These are phyloP conservation scores for Hypomontagnella submonticulosa DNA, from an alignment of 495 filamentous ascomycete genomes.

Conservation along the genomic window DNA sequence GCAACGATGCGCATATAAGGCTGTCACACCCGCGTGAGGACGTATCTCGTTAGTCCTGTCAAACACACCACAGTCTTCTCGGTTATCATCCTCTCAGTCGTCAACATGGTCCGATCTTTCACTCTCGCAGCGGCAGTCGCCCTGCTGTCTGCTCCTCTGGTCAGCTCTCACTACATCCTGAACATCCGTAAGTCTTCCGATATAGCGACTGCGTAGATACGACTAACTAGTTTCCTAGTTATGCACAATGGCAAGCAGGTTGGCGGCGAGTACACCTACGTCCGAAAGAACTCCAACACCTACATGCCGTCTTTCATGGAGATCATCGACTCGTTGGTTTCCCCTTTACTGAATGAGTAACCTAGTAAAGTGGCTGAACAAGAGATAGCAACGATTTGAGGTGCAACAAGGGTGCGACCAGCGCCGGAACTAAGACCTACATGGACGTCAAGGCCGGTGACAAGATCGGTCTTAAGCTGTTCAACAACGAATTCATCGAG, in stretches of 20 bases:
- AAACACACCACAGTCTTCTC: conserved; percentile 6
- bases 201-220: conserved; percentile 31
- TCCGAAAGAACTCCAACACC: conserved; percentile 52
- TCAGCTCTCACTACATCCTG: conserved; percentile 55
- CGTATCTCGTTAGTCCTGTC: conserved; percentile 6
- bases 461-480: conserved; percentile 59
- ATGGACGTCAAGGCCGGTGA: conserved; percentile 57
- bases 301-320: conserved; percentile 56
- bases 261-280: conserved; percentile 55
- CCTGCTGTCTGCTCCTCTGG: conserved; percentile 42
- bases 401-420: conserved; percentile 59
- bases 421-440: conserved; percentile 45
- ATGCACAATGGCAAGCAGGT: conserved; percentile 53
- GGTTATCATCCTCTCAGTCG: conserved; percentile 7
- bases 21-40: conserved; percentile 1
- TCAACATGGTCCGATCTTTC: conserved; percentile 47
- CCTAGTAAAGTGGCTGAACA: conserved; percentile 7
- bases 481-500: conserved; percentile 59
- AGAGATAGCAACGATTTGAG: conserved; percentile 54
- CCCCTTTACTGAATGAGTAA: neutral
- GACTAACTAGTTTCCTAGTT: conserved; percentile 28
- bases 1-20: conserved; percentile 29
- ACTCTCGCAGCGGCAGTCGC: conserved; percentile 41
- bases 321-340: conserved; percentile 47
- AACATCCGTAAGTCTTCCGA: conserved; percentile 44